Conservation (phyloP, 2,329 filamentous ascomycete genomes). For the Tolypocladium pustulatum region DNA sequence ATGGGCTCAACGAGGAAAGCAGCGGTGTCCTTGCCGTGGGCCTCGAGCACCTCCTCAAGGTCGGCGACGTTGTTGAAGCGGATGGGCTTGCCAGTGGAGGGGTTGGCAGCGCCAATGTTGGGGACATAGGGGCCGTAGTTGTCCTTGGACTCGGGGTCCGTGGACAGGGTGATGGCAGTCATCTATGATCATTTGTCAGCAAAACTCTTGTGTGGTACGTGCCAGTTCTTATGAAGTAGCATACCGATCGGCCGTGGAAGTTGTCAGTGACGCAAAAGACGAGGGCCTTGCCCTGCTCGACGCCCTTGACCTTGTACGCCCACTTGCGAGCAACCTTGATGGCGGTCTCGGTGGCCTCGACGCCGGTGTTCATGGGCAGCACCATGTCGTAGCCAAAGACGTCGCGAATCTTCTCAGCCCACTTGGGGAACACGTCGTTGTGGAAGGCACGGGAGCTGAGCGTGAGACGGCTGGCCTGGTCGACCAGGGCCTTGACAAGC, state of each 20-base stretch:
- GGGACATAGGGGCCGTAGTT: conserved; percentile 97
- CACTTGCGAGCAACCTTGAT: conserved; percentile 96
- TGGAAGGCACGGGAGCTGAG: conserved; percentile 93
- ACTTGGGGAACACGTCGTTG: conserved; percentile 95
- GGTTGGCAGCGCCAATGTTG: conserved; percentile 67
- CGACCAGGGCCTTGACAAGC: conserved; percentile 78
- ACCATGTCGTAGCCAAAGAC: conserved; percentile 97
- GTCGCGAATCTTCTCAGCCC: conserved; percentile 81
- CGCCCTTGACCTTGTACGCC: conserved; percentile 94
- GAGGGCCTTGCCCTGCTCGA: conserved; percentile 72
- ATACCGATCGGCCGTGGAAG: conserved; percentile 90
- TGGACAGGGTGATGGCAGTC: conserved; percentile 89
- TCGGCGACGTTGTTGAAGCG: conserved; percentile 79
- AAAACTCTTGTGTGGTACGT: not conserved
- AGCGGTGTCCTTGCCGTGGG: conserved; percentile 74
- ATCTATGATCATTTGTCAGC: conserved; percentile 44
- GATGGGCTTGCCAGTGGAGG: conserved; percentile 64
- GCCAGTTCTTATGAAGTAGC: conserved; percentile 17
- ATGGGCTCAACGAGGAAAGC: conserved; percentile 95
- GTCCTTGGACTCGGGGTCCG: conserved; percentile 87
- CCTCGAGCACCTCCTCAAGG: conserved; percentile 67
- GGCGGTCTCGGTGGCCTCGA: conserved; percentile 90
- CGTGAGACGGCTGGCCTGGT: conserved; percentile 82
- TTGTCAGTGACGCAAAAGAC: conserved; percentile 82
- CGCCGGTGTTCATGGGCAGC: conserved; percentile 94